A percentile compares a stretch with the other conserved stretches of the same genome.
Conservation (phyloP, 2,329 filamentous ascomycete genomes). For the Aspergillus sp. region DNA sequence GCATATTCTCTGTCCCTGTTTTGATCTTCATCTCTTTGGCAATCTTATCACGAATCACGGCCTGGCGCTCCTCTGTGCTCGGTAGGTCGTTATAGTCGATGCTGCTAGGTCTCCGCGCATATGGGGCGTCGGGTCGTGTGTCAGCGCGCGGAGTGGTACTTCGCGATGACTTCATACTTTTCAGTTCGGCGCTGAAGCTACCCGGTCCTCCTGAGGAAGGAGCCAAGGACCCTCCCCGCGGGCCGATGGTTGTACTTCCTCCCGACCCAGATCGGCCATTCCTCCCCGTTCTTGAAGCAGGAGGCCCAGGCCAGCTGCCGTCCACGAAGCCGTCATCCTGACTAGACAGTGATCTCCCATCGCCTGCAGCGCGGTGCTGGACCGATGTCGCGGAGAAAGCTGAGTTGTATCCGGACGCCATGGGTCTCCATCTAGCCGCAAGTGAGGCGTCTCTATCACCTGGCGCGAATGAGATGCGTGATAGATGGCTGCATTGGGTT, state of each 20-base stretch:
- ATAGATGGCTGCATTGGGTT: constrained; percentile 39
- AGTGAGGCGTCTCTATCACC: constrained; percentile 39
- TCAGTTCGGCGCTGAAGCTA: constrained; percentile 88
- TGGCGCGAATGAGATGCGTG: constrained; percentile 32
- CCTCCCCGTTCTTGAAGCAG: constrained; percentile 35
- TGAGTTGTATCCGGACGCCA: constrained; percentile 51
- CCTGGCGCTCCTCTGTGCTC: constrained; percentile 73
- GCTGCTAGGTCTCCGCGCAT: constrained; percentile 48
- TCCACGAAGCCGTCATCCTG: constrained; percentile 44
- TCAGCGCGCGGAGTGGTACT: constrained; percentile 64
- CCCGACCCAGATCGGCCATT: constrained; percentile 60
- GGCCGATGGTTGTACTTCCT: constrained; percentile 65
- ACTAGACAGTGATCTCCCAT: constrained; percentile 44
- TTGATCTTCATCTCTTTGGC: constrained; percentile 98
- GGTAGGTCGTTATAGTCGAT: constrained; percentile 65
- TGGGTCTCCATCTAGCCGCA: constrained; percentile 49
- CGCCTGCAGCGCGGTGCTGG: constrained; percentile 44
- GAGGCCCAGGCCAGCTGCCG: constrained; percentile 44
- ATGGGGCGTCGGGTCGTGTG: constrained; percentile 47
- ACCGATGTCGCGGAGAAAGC: constrained; percentile 47
- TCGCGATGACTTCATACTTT: constrained; percentile 68
- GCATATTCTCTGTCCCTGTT: constrained; percentile 94
- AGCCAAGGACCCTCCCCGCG: constrained; percentile 69
- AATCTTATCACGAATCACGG: constrained; percentile 78
- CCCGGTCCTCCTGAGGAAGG: constrained; percentile 72